Evolutionary conservation across 306 rosid genomes (phyloP).

Genomic region (Dalbergia cochinchinensis): DNA sequence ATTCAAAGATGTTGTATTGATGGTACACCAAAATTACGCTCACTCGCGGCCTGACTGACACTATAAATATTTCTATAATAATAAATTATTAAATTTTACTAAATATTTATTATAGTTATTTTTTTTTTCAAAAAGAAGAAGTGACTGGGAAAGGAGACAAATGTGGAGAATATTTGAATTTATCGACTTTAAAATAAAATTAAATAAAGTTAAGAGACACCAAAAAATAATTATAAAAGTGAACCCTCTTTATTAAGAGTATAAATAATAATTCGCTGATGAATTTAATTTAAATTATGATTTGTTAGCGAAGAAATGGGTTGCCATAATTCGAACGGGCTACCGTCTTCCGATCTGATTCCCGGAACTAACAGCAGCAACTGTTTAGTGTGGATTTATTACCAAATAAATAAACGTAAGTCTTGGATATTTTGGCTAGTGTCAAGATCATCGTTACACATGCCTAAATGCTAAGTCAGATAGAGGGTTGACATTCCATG

Average conservation of each 20-base stretch:
- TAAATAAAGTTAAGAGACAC: too few relatives aligned
- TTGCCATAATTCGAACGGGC: neutral
- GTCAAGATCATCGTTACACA: constrained; percentile 2
- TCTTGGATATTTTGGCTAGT: neutral
- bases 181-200: too few relatives aligned
- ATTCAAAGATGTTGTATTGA: neutral
- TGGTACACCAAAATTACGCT: neutral
- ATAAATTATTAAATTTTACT: too few relatives aligned
- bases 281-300: neutral
- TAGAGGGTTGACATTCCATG: neutral
- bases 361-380: neutral
- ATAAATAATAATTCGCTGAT: neutral
- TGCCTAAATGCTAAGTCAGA: neutral
- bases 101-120: too few relatives aligned
- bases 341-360: too few relatives aligned
- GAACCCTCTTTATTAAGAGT: too few relatives aligned
- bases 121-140: too few relatives aligned
- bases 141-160: too few relatives aligned
- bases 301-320: neutral
- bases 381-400: constrained; percentile 3
- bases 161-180: too few relatives aligned
- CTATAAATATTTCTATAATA: too few relatives aligned
- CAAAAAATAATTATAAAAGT: too few relatives aligned
- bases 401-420: neutral
- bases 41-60: too few relatives aligned